phyloP scores from a whole-genome alignment of 768 basidiomycete species.

The Pulveroboletus sp. region DNA sequence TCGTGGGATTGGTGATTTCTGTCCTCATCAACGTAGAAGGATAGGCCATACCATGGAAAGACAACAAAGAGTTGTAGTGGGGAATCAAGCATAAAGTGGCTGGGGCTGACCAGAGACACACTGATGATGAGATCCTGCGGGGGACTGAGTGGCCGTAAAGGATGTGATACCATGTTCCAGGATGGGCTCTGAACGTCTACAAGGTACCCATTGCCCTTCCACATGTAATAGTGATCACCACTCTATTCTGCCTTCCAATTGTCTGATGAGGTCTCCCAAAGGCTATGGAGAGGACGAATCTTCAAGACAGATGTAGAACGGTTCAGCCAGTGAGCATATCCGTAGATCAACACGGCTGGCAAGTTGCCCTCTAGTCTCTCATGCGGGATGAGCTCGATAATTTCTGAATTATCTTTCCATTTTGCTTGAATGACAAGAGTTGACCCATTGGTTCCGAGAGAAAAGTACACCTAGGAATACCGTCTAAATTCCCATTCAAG shows the following conservation, averaged over 20 bases:
- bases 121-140: constrained; percentile 16
- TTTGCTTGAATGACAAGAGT: constrained; percentile 19
- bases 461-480: too few species aligned
- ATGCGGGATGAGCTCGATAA: constrained; percentile 20
- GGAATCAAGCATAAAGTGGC: background rate
- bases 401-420: background rate
- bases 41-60: constrained; percentile 39
- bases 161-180: constrained; percentile 17
- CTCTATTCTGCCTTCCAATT: constrained; percentile 21
- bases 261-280: constrained; percentile 16
- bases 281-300: background rate
- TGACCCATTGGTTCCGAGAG: too few species aligned
- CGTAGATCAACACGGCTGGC: background rate
- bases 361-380: constrained; percentile 18
- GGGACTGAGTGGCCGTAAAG: constrained; percentile 15
- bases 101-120: background rate
- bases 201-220: constrained; percentile 5
- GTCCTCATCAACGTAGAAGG: constrained; percentile 39
- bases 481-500: too few species aligned
- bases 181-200: constrained; percentile 25
- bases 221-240: background rate
- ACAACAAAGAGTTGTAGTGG: constrained; percentile 21
- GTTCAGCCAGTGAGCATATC: constrained; percentile 1
- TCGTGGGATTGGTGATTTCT: too few species aligned
- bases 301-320: background rate